These are phyloP conservation scores for Hanseniaspora meyeri DNA, from an alignment of 805 yeast species.

Conservation along the genomic window DNA sequence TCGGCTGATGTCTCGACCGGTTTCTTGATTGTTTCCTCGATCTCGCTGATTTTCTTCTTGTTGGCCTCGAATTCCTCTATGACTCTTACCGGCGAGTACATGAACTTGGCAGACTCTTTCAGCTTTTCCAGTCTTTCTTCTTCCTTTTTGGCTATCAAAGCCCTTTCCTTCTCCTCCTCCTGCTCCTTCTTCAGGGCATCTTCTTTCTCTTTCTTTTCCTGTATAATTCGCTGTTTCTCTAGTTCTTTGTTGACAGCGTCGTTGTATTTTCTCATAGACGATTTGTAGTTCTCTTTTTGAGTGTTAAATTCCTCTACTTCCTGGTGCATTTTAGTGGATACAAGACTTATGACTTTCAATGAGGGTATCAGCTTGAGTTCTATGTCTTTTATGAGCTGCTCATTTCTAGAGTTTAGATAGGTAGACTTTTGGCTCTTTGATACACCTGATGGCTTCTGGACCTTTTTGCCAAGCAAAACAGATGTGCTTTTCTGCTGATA, in stretches of 20 bases:
- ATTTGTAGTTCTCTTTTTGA: constrained; percentile 16
- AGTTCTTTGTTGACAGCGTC: constrained; percentile 19
- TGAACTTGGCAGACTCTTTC: constrained; percentile 19
- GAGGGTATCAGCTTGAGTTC: constrained; percentile 9
- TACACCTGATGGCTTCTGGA: neutral
- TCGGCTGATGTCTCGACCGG: constrained; percentile 43
- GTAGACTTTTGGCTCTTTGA: neutral
- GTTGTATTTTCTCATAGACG: constrained; percentile 22
- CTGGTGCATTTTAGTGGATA: neutral
- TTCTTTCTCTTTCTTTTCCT: constrained; percentile 15
- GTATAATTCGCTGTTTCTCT: constrained; percentile 19
- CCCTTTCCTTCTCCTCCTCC: constrained; percentile 22
- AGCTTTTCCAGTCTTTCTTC: constrained; percentile 14
- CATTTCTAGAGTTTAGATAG: neutral
- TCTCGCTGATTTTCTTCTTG: constrained; percentile 41
- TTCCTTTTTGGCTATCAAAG: constrained; percentile 20
- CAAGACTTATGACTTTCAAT: neutral
- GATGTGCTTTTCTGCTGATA: neutral
- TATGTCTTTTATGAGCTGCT: neutral
- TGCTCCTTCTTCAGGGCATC: constrained; percentile 20
- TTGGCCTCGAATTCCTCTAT: constrained; percentile 37
- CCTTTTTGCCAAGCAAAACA: neutral
- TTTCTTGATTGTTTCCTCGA: constrained; percentile 47
- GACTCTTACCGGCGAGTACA: constrained; percentile 29
- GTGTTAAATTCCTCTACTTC: constrained; percentile 11